Conservation (phyloP, 441 rosid genomes). For the Populus hybrid region DNA sequence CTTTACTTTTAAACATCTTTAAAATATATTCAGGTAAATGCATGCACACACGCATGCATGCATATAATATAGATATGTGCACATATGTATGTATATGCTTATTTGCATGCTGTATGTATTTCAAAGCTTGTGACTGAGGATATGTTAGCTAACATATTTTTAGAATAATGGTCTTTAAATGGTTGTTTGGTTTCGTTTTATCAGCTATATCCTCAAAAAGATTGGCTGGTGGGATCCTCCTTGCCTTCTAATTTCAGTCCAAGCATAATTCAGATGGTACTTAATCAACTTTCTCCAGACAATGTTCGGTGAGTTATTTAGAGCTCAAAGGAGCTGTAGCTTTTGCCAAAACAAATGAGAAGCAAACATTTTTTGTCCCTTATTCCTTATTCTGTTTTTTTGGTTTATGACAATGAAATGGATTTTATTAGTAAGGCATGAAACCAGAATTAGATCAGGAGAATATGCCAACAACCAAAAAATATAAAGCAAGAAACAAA, state of each 20-base stretch:
- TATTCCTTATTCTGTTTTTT: not conserved
- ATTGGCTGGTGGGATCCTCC: conserved; percentile 82
- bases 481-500: not conserved
- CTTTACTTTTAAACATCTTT: not conserved
- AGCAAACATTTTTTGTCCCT: not conserved
- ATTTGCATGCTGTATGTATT: not conserved
- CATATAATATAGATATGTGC: not conserved
- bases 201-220: conserved; percentile 73
- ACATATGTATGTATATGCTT: not conserved
- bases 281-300: conserved; percentile 60
- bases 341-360: not conserved
- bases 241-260: conserved; percentile 73
- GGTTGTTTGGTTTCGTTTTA: conserved; percentile 1
- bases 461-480: not conserved
- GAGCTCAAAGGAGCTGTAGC: conserved; percentile 13
- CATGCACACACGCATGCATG: not conserved
- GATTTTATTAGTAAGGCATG: not conserved
- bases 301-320: conserved; percentile 59
- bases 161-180: not conserved
- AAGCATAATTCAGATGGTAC: conserved; percentile 43
- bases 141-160: not conserved
- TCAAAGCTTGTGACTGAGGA: not conserved
- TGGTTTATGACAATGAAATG: not conserved
- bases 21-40: not conserved
- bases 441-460: not conserved